These are phyloP conservation scores for Tolypocladium nubicola DNA, from an alignment of 2,329 filamentous ascomycete genomes.

Conservation along the genomic window DNA sequence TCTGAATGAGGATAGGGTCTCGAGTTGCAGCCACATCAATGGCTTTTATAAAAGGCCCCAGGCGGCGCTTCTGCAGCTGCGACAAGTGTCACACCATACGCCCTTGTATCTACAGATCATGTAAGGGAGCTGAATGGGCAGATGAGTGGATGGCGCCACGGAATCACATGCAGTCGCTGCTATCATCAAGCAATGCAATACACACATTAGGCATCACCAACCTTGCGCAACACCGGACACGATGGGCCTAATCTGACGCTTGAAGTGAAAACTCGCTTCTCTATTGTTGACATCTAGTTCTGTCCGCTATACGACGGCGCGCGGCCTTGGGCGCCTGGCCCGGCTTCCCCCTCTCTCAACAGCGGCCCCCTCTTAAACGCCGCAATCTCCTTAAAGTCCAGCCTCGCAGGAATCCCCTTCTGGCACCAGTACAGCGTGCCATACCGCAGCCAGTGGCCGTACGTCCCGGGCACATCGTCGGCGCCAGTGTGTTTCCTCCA, in stretches of 20 bases:
- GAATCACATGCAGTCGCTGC: too few relatives aligned
- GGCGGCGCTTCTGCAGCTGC: too few relatives aligned
- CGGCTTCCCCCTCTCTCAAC: slow-evolving; percentile 1
- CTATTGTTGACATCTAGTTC: not conserved
- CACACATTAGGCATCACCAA: not conserved
- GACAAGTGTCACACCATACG: not conserved
- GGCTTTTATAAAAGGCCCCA: not conserved
- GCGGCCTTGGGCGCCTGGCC: not conserved
- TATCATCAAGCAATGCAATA: not conserved
- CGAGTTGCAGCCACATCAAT: too few relatives aligned
- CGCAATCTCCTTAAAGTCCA: slow-evolving; percentile 21
- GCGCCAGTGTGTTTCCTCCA: slow-evolving; percentile 39
- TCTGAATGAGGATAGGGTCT: not conserved
- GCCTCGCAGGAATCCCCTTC: slow-evolving; percentile 23
- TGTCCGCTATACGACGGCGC: not conserved
- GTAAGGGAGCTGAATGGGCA: too few relatives aligned
- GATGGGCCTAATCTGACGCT: not conserved
- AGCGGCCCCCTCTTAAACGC: slow-evolving; percentile 27
- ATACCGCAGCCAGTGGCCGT: slow-evolving; percentile 43
- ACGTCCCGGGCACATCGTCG: slow-evolving; percentile 38
- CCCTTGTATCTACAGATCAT: not conserved
- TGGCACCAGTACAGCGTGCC: slow-evolving; percentile 37
- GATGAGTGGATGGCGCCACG: not conserved
- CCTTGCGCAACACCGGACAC: not conserved
- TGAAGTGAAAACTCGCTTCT: not conserved